Percentiles rank a stretch among this genome's conserved stretches.
phyloP scores from a whole-genome alignment of 2,329 filamentous ascomycete genomes.

The Diaporthe amygdali region DNA sequence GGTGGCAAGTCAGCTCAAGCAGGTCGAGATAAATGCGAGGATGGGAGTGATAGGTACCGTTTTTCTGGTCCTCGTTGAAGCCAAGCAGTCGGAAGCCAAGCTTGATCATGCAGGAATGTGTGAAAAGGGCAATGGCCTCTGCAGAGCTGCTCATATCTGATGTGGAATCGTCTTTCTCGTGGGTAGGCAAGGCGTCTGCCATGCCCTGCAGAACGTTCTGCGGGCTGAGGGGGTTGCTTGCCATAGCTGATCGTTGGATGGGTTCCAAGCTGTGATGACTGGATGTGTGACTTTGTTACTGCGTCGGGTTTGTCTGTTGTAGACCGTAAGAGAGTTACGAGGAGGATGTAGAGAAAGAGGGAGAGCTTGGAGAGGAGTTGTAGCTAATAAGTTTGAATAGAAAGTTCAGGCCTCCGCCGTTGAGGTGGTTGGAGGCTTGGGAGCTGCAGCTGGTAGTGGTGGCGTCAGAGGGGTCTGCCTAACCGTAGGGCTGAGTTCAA shows the following conservation, averaged over 20 bases:
- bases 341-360: neutral
- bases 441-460: neutral
- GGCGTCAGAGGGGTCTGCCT: slow-evolving; percentile 23
- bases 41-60: slow-evolving; percentile 55
- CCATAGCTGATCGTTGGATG: slow-evolving; percentile 3
- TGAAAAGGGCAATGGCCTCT: slow-evolving; percentile 83
- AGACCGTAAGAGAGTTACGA: neutral
- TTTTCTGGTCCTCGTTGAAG: slow-evolving; percentile 80
- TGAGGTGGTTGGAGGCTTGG: neutral
- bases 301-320: neutral
- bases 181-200: slow-evolving; percentile 64
- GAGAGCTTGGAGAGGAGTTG: neutral
- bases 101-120: slow-evolving; percentile 81
- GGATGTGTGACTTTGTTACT: neutral
- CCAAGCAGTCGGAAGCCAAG: slow-evolving; percentile 83
- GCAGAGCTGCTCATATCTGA: slow-evolving; percentile 73
- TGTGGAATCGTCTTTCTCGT: slow-evolving; percentile 55
- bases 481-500: slow-evolving; percentile 21
- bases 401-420: neutral
- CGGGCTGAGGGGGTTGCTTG: slow-evolving; percentile 44
- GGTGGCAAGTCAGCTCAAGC: slow-evolving; percentile 17
- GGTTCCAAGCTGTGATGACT: neutral
- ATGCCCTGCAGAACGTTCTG: slow-evolving; percentile 59
- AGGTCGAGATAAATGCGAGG: neutral
- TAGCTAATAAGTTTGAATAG: neutral